A percentile compares a stretch with the other conserved stretches of the same genome.
Conservation (phyloP, 306 rosid genomes). For the Pyrus pyrifolia region DNA sequence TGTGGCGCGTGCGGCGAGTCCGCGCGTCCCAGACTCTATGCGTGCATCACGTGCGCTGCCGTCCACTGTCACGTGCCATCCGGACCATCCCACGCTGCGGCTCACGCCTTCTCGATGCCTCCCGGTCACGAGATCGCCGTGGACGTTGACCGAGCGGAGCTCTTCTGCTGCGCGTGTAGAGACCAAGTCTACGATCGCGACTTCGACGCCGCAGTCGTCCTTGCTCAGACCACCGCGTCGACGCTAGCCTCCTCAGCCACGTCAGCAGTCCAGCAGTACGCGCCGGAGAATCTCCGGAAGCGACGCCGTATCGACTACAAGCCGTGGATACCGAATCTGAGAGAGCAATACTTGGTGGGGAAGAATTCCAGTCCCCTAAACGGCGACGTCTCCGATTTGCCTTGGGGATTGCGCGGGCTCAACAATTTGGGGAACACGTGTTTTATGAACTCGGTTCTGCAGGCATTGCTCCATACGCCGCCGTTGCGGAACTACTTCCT, state of each 20-base stretch:
- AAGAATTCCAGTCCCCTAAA: constrained; percentile 41
- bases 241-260: constrained; percentile 16
- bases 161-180: constrained; percentile 81
- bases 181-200: constrained; percentile 92
- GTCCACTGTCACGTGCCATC: constrained; percentile 54
- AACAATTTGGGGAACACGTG: constrained; percentile 90
- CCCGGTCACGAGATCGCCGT: constrained; percentile 89
- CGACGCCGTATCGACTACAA: constrained; percentile 72
- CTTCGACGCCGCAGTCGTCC: constrained; percentile 76
- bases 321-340: constrained; percentile 71
- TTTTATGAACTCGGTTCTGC: constrained; percentile 90
- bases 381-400: constrained; percentile 32
- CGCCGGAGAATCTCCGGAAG: constrained; percentile 78
- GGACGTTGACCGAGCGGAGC: constrained; percentile 91
- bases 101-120: constrained; percentile 51
- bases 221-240: constrained; percentile 61
- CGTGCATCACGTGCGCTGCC: constrained; percentile 72
- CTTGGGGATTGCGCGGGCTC: constrained; percentile 78
- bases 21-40: constrained; percentile 48
- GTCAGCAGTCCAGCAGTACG: constrained; percentile 19
- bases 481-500: constrained; percentile 83
- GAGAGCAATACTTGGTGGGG: constrained; percentile 46
- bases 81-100: constrained; percentile 59
- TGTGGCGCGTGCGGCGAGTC: constrained; percentile 56
- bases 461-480: constrained; percentile 89